Conservation (phyloP, 495 filamentous ascomycete genomes). For the Neurospora sublineolata region DNA sequence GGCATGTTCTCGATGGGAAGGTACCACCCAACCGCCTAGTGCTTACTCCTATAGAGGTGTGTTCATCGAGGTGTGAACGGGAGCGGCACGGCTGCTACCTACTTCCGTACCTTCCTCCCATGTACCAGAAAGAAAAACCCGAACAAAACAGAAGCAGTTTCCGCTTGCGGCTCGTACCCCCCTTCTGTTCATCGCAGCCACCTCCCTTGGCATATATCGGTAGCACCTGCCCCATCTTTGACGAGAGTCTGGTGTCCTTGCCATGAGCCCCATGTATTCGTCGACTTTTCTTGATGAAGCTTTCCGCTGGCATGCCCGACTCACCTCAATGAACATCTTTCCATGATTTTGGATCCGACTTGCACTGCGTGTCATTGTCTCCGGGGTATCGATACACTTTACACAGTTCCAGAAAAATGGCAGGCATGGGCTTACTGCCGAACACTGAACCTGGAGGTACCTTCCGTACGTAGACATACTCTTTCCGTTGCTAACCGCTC, state of each 20-base stretch:
- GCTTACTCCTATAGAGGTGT: background rate
- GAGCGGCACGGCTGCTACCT: background rate
- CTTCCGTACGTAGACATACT: background rate
- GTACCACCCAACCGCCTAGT: background rate
- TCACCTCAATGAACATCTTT: background rate
- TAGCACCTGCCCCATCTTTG: background rate
- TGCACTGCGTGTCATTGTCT: background rate
- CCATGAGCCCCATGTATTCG: background rate
- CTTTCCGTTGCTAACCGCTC: background rate
- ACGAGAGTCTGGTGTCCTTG: background rate
- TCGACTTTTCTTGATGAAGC: background rate
- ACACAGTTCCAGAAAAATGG: background rate
- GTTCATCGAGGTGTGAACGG: background rate
- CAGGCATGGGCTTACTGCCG: background rate
- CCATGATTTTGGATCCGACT: background rate
- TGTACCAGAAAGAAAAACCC: background rate
- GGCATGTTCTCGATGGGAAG: background rate
- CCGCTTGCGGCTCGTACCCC: background rate
- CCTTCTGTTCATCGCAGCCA: background rate
- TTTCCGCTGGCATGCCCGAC: background rate
- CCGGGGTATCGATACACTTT: background rate
- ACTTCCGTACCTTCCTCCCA: background rate
- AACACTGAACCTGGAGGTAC: background rate
- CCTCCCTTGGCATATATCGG: background rate
- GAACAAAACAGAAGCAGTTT: background rate